A percentile compares a stretch with the other conserved stretches of the same genome.
Evolutionary conservation across 1,284 basidiomycete genomes (phyloP).

Genomic region (Termitomyces sp.): DNA sequence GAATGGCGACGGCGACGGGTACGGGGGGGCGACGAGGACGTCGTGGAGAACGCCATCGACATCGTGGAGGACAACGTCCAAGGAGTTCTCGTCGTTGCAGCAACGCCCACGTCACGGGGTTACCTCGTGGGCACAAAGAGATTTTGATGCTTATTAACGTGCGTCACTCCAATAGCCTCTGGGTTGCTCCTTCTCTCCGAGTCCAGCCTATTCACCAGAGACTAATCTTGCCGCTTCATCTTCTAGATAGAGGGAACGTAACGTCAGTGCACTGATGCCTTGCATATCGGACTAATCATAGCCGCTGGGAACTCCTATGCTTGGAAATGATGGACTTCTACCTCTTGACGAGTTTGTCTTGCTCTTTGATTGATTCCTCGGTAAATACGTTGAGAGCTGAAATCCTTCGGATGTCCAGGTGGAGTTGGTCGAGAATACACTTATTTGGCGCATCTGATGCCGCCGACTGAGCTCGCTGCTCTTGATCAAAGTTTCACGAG

Average conservation of each 20-base stretch:
- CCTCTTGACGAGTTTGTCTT: background rate
- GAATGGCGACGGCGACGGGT: conserved; percentile 11
- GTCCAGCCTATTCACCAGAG: background rate
- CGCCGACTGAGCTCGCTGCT: background rate
- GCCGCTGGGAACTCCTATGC: background rate
- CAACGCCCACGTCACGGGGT: conserved; percentile 1
- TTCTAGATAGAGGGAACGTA: background rate
- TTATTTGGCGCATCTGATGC: background rate
- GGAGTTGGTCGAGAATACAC: background rate
- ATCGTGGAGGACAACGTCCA: background rate
- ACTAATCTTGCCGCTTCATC: background rate
- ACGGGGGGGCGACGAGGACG: background rate
- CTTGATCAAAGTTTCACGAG: background rate
- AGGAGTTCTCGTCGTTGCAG: background rate
- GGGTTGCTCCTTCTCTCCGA: background rate
- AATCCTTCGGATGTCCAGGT: background rate
- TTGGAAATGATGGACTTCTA: background rate
- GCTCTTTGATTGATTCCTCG: background rate
- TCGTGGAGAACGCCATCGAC: conserved; percentile 2
- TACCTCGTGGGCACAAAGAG: conserved; percentile 1
- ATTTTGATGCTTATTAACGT: background rate
- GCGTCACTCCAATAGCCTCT: conserved; percentile 1
- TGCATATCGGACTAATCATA: background rate
- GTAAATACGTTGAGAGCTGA: background rate
- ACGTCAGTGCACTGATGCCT: background rate